These are phyloP conservation scores for Hanseniaspora meyeri DNA, from an alignment of 805 yeast genomes.

Conservation along the genomic window DNA sequence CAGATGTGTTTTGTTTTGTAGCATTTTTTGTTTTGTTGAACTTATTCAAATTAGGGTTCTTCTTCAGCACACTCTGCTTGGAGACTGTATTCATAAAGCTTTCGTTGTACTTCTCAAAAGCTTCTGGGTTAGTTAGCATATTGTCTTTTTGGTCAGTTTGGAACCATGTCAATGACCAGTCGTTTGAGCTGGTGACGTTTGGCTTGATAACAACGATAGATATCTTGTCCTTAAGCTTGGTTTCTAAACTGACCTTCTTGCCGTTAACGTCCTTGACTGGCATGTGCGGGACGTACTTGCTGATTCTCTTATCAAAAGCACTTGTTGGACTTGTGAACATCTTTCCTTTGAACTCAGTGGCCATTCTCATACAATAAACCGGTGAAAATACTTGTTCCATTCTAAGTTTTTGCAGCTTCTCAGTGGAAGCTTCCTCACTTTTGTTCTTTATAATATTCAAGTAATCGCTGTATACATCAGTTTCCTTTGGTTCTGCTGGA, in stretches of 20 bases:
- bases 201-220: constrained; percentile 19
- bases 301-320: constrained; percentile 56
- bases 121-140: background rate
- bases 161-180: constrained; percentile 18
- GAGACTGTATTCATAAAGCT: background rate
- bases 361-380: constrained; percentile 51
- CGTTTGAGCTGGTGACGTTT: constrained; percentile 12
- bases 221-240: constrained; percentile 22
- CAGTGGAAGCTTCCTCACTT: constrained; percentile 37
- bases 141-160: background rate
- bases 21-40: background rate
- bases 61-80: background rate
- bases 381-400: constrained; percentile 55
- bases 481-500: constrained; percentile 26
- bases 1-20: background rate
- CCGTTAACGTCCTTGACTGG: constrained; percentile 14
- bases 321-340: constrained; percentile 73
- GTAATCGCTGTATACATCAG: constrained; percentile 30
- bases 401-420: constrained; percentile 43
- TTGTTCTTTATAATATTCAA: constrained; percentile 37
- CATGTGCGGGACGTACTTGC: constrained; percentile 76
- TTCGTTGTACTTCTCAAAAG: background rate
- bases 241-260: constrained; percentile 20
- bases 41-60: background rate
- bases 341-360: constrained; percentile 69